These are phyloP conservation scores for Alternaria atra DNA, from an alignment of 2,329 filamentous ascomycete species.

Conservation along the genomic window DNA sequence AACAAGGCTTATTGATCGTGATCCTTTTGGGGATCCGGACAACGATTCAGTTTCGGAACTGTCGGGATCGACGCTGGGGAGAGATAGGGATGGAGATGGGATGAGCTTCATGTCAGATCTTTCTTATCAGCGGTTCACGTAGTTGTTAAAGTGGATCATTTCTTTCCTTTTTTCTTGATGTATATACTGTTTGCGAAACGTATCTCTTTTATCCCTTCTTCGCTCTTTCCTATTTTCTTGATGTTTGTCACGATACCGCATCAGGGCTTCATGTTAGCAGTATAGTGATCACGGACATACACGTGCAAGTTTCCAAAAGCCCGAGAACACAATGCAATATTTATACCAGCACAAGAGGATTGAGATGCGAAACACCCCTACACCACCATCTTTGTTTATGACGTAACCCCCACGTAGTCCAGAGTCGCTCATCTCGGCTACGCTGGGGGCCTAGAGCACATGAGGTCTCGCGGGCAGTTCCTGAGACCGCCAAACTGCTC, in stretches of 20 bases:
- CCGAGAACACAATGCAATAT: not conserved
- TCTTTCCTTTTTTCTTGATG: conserved; percentile 5
- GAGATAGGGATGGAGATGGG: conserved; percentile 31
- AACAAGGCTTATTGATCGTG: conserved; percentile 37
- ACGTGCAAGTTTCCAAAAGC: not conserved
- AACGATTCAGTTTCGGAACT: conserved; percentile 42
- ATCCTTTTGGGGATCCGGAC: conserved; percentile 49
- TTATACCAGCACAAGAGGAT: not conserved
- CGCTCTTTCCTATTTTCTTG: not conserved
- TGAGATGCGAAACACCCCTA: not conserved
- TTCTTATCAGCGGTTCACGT: conserved; percentile 36
- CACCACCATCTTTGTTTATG: conserved; percentile 14
- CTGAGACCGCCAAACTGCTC: conserved; percentile 6
- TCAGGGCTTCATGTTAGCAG: not conserved
- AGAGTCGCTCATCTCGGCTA: conserved; percentile 23
- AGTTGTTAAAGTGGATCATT: not conserved
- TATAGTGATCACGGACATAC: not conserved
- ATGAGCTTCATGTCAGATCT: conserved; percentile 45
- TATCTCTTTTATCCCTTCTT: not conserved
- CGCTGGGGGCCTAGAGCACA: conserved; percentile 2
- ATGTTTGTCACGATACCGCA: not conserved
- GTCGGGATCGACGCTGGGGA: conserved; percentile 30
- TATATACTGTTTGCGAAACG: conserved; percentile 17
- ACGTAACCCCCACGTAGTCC: conserved; percentile 12
- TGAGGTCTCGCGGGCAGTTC: not conserved